Evolutionary conservation across 345 rosid species (phyloP).

Genomic region (Brassica rapa): DNA sequence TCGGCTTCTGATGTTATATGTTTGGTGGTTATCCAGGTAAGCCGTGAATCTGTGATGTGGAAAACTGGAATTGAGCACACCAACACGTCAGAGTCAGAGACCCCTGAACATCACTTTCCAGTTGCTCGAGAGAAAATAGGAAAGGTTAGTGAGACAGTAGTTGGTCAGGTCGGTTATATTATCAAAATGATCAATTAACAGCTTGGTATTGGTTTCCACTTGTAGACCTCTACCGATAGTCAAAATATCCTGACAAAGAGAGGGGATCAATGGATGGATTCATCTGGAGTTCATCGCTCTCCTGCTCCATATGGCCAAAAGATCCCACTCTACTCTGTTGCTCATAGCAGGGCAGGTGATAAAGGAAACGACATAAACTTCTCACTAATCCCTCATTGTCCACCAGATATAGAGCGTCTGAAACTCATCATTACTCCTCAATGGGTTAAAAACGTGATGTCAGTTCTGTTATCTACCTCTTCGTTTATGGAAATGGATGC

Average conservation of each 20-base stretch:
- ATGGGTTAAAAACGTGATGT: conserved; percentile 73
- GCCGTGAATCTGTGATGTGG: conserved; percentile 71
- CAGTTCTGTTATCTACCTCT: conserved; percentile 51
- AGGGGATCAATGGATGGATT: conserved; percentile 17
- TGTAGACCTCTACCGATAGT: conserved; percentile 24
- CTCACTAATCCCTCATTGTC: conserved; percentile 74
- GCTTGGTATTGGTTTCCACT: conserved; percentile 11
- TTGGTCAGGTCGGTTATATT: conserved; percentile 13
- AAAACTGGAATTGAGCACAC: conserved; percentile 47
- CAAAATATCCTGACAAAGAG: not conserved
- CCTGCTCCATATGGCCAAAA: conserved; percentile 63
- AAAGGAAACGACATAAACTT: conserved; percentile 85
- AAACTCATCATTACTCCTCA: conserved; percentile 61
- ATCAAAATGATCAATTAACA: not conserved
- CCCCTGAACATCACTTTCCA: conserved; percentile 7
- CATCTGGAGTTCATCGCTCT: conserved; percentile 24
- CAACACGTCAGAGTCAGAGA: not conserved
- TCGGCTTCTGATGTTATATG: conserved; percentile 22
- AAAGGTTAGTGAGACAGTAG: conserved; percentile 30
- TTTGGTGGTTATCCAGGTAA: conserved; percentile 50
- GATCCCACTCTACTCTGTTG: conserved; percentile 65
- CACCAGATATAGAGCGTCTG: conserved; percentile 58
- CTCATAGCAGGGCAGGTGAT: conserved; percentile 83
- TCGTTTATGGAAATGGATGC: conserved; percentile 48
- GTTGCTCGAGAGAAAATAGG: conserved; percentile 22